Base-by-base conservation (phyloP, 805 yeast species). In the Ogataea salicorniae region DNA sequence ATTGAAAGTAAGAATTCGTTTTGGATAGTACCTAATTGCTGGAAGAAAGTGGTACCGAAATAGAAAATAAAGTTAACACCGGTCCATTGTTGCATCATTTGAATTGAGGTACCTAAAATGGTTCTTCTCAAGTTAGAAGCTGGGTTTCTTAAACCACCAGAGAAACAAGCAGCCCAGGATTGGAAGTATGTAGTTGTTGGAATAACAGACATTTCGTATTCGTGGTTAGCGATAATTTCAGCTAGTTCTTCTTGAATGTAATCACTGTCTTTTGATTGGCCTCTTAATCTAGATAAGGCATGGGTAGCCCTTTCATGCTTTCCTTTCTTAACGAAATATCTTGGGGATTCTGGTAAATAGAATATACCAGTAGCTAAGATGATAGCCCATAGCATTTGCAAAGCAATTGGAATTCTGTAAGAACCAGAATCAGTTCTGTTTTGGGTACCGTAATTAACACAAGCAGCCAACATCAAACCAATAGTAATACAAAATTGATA, bases 21-120 rank as follows among this genome's bases (percentile, higher is more conserved):
- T 6, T 60, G 46, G 52, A 70, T 62, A 55, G 70, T 67, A 60
- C 84, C 79, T 47, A 71, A 65, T 55, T 73, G 69, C 60, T 71
- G 73, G 70, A 84, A 83, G 67, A 83, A 81, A 29, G 82, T 75
- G 23, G 86, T 81, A 64, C 87, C 85, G 60, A 79, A 85, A 74
- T 85, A 85, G 71, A 85, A 81, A 52, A 84, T 76, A 60, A 83
- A 84, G 70, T 84, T 84, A 56, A 83, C 75, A 70, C 92, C 94
- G 42, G 89, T 81, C 70, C 83, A 75, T 71, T 85, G 92, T 70
- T 84, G 90, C 73, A 84, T 64, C 69, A 65, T 64, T 59, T 73
- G 77, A 39, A 73, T 48, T 20, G 69, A 66, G 26, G 72, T 62
- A 58, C 78, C 77, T 23, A 74, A 63, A 42, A 72, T 61, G 26